Conservation (phyloP, 495 filamentous ascomycete species). For the Xylona heveae region DNA sequence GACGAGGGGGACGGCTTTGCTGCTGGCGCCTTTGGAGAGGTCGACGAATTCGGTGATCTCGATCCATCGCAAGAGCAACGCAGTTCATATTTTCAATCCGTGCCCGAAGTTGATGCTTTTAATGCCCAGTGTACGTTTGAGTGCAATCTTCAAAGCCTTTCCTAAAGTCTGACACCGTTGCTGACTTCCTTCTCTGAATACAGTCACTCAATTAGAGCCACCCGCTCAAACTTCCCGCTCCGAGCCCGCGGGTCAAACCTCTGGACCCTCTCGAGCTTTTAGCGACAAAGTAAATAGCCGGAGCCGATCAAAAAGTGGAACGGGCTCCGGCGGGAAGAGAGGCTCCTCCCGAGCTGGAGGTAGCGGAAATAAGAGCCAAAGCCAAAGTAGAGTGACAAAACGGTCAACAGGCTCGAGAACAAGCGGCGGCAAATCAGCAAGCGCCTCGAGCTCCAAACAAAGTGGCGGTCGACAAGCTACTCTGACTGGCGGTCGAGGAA, state of each 20-base stretch:
- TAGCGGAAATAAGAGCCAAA: not conserved
- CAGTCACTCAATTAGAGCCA: not conserved
- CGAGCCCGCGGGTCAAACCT: no score
- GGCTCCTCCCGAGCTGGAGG: not conserved
- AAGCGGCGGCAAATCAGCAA: constrained; percentile 1
- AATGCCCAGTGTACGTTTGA: constrained; percentile 10
- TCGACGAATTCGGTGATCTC: constrained; percentile 18
- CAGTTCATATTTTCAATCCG: constrained; percentile 26
- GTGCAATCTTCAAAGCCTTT: constrained; percentile 5
- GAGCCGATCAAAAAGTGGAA: not conserved
- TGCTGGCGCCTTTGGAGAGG: not conserved
- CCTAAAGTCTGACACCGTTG: constrained; percentile 5
- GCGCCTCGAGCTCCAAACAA: not conserved
- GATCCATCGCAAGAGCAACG: constrained; percentile 19
- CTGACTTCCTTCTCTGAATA: not conserved
- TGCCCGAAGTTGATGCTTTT: constrained; percentile 13
- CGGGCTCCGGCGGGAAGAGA: not conserved
- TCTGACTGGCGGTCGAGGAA: constrained; percentile 10
- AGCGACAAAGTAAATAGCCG: no score
- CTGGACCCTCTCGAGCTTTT: no score
- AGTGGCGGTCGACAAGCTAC: constrained; percentile 3
- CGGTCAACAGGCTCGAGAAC: constrained; percentile 6
- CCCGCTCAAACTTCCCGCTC: no score
- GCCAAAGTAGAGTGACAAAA: not conserved
- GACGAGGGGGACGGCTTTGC: constrained; percentile 14